phyloP scores from a whole-genome alignment of 805 yeast genomes.

The Saccharomycopsis guyanensis region DNA sequence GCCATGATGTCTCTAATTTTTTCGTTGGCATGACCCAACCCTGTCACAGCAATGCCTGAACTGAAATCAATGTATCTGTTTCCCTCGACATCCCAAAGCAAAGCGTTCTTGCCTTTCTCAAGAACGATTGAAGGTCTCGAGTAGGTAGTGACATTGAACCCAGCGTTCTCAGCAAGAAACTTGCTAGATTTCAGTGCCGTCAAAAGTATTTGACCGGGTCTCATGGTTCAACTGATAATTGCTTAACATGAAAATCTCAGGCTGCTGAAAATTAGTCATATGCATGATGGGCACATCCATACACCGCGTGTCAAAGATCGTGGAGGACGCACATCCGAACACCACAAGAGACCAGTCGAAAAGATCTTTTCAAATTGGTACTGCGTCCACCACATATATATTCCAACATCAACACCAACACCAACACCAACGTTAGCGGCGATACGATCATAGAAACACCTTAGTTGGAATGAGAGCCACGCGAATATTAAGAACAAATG shows the following conservation, averaged over 20 bases:
- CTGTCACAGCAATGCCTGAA: conserved; percentile 97
- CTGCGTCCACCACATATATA: too few species aligned
- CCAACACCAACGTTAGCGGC: too few species aligned
- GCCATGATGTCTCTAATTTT: conserved; percentile 62
- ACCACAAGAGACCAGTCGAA: too few species aligned
- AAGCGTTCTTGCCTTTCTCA: conserved; percentile 75
- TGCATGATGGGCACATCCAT: not conserved
- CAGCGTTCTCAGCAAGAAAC: conserved; percentile 39
- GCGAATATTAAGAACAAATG: too few species aligned
- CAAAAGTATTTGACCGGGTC: not conserved
- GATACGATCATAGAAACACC: too few species aligned
- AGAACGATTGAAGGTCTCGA: conserved; percentile 72
- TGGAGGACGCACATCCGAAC: too few species aligned
- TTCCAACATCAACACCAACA: too few species aligned
- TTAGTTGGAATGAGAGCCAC: too few species aligned
- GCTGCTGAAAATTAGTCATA: not conserved
- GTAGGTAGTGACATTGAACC: conserved; percentile 68
- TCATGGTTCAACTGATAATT: too few species aligned
- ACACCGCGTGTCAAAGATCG: too few species aligned
- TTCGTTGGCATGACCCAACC: conserved; percentile 79
- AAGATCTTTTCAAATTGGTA: too few species aligned
- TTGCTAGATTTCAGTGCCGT: conserved; percentile 26
- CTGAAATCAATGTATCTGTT: conserved; percentile 80
- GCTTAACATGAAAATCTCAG: too few species aligned
- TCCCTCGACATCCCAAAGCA: conserved; percentile 72